phyloP scores from a whole-genome alignment of 2,329 filamentous ascomycete species.

The Pseudogymnoascus pannorum region DNA sequence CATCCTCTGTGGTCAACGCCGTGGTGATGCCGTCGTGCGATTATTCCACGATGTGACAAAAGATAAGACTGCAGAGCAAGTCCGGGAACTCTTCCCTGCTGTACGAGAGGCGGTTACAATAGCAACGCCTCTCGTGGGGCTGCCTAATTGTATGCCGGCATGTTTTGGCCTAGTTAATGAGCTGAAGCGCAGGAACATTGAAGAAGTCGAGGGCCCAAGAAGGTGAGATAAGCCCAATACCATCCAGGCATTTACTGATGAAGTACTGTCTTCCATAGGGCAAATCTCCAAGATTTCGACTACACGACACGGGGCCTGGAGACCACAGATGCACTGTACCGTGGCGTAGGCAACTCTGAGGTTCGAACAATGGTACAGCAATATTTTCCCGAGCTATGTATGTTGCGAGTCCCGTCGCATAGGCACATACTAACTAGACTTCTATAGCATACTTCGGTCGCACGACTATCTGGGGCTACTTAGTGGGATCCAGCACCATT shows the following conservation, averaged over 20 bases:
- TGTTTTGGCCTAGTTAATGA: slow-evolving; percentile 11
- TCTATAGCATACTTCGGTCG: no score
- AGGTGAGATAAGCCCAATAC: no score
- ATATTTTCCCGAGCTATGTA: slow-evolving; percentile 10
- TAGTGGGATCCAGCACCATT: neutral
- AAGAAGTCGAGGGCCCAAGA: no score
- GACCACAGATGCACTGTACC: neutral
- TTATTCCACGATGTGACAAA: slow-evolving; percentile 10
- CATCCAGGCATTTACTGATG: no score
- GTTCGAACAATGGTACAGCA: slow-evolving; percentile 4
- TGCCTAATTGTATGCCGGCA: slow-evolving; percentile 11
- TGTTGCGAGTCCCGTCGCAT: neutral
- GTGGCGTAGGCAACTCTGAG: slow-evolving; percentile 8
- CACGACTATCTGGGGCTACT: no score
- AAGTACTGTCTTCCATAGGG: no score
- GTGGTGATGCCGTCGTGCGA: slow-evolving; percentile 8
- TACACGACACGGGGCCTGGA: no score
- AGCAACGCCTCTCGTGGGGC: slow-evolving; percentile 5
- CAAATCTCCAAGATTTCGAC: no score
- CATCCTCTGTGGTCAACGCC: slow-evolving; percentile 4
- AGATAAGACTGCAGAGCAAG: slow-evolving; percentile 7
- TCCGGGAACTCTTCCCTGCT: neutral
- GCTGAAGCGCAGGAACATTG: neutral
- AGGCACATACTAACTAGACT: no score
- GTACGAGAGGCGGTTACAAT: slow-evolving; percentile 10